Evolutionary conservation across 805 yeast genomes (phyloP), one percentile per base, ranked within the genome.

Genomic region (Ogataea paradorogensis): DNA sequence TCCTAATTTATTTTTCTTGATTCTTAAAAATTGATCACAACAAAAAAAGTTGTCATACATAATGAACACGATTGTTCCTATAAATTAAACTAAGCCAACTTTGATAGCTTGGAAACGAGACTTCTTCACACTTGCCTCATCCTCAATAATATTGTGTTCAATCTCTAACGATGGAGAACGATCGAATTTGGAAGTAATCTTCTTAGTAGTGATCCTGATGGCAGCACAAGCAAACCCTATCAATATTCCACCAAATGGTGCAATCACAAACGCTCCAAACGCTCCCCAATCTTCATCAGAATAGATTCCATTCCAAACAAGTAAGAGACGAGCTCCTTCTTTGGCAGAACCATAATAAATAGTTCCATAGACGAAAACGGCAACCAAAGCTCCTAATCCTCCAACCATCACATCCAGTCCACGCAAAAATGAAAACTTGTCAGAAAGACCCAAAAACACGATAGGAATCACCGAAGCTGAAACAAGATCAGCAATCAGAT

Each of bases 261-360:
- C 93, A 46, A 82, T 84, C 6, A 85, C 91, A 63, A 90, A 90
- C 2, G 96, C 96, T 16, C 95, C 97, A 66, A 90, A 90, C 0
- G 95, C 81, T 53, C 95, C 86, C 96, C 96, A 90, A 58, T 90
- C 96, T 35, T 73, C 75, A 5, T 75, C 67, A 46, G 73, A 67
- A 55, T 90, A 90, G 20, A 90, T 66, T 30, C 97, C 96, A 53
- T 84, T 80, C 78, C 82, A 76, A 38, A 90, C 70, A 43, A 90
- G 66, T 37, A 90, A 65, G 36, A 90, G 70, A 46, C 72, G 72
- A 13, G 84, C 96, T 52, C 96, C 97, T 45, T 80, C 85, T 38
- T 65, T 61, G 8, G 95, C 91, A 54, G 67, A 64, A 25, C 70
- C 76, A 58, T 82, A 89, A 66, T 88, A 90, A 37, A 87, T 71